Base-by-base conservation (phyloP, 208 protist genomes). In the Crithidia fasciculata region DNA sequence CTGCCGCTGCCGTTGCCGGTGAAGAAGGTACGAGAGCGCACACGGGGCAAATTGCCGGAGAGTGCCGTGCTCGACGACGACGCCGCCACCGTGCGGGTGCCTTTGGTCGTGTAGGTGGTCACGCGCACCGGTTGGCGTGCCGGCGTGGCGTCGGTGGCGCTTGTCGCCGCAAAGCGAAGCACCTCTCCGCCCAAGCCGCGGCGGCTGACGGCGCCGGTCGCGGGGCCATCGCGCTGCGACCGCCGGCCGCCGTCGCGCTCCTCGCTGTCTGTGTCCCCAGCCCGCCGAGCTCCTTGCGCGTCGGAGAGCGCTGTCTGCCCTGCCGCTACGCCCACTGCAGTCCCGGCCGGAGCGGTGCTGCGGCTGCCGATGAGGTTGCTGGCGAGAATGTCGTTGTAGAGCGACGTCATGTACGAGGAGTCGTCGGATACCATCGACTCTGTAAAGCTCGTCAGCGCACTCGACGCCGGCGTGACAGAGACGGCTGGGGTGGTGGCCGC, bases 331-430 rank as follows among this genome's bases (percentile, higher is more conserved):
- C 28, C 28, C 28, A 28, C 28, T 28, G 69, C 40, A 44, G 62
- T 41, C 16, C 18, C n/a, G 6, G 60, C 53, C 40, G 43, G 9
- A 5, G 41, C 55, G 49, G 49, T 55, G 60, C 41, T 40, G 8
- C 61, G 61, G 59, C 69, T 63, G n/a, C 69, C 76, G 69, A 72
- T 83, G 45, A 95, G 85, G 41, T 94, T 83, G 55, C 87, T 86
- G 5, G 89, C 91, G n/a, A 95, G 80, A 18, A 92, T 80, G 64
- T 95, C 91, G 73, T 91, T 94, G 76, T 95, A 95, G 36, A 95
- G 81, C 16, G 91, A 95, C 5, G 87, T 88, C 71, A 88, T 84
- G 70, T 92, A 93, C 5, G 83, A 84, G 10, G 88, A 93, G 74
- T 95, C 91, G 65, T 95, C 88, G 3, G 91, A 95, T 13, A 95